These are phyloP conservation scores for Boletus reticulatus DNA, from an alignment of 768 basidiomycete species.

Conservation along the genomic window DNA sequence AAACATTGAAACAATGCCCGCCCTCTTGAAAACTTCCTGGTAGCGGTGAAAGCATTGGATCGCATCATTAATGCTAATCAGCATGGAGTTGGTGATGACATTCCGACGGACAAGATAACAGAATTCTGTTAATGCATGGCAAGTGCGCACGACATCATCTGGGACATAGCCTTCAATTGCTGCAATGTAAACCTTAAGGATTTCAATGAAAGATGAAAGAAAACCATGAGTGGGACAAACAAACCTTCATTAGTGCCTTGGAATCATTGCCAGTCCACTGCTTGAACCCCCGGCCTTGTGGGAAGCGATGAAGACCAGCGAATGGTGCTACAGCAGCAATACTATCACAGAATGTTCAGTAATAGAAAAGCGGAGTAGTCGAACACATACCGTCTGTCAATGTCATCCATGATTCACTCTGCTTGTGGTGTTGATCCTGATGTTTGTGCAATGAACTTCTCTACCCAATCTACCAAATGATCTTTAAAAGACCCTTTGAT, in stretches of 20 bases:
- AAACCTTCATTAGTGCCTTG: conserved; percentile 39
- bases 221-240: background rate
- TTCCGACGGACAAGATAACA: too few species aligned
- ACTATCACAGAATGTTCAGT: conserved; percentile 8
- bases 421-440: background rate
- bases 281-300: conserved; percentile 31
- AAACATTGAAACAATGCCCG: conserved; percentile 3
- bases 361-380: background rate
- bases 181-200: conserved; percentile 9
- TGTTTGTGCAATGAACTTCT: background rate
- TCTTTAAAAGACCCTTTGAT: conserved; percentile 5
- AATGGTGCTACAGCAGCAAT: conserved; percentile 30
- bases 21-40: conserved; percentile 14
- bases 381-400: conserved; percentile 26
- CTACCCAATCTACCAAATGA: conserved; percentile 5
- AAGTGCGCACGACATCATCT: too few species aligned
- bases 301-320: conserved; percentile 27
- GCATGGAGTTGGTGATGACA: too few species aligned
- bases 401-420: conserved; percentile 26
- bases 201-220: background rate
- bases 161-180: too few species aligned
- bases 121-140: too few species aligned
- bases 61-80: too few species aligned
- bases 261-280: conserved; percentile 41
- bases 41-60: conserved; percentile 18